phyloP scores from a whole-genome alignment of 129 eudicot species.

The Centaurea solstitialis region DNA sequence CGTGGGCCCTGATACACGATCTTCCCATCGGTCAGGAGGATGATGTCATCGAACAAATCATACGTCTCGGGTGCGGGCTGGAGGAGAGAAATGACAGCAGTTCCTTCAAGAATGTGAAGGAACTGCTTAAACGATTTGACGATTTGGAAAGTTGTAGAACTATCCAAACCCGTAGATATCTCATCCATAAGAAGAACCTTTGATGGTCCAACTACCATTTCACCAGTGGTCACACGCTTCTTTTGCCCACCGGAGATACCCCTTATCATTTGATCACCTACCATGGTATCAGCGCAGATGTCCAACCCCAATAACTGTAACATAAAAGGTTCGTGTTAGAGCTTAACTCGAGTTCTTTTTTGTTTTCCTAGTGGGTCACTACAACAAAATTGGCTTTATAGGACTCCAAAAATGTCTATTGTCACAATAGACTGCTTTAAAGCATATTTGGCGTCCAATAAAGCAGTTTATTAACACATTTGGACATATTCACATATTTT shows the following conservation, averaged over 20 bases:
- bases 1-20: conserved; percentile 82
- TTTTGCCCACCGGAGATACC: conserved; percentile 76
- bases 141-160: conserved; percentile 72
- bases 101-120: conserved; percentile 68
- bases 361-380: too few relatives aligned
- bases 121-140: conserved; percentile 56
- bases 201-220: conserved; percentile 72
- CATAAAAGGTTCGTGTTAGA: background rate
- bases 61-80: conserved; percentile 89
- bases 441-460: too few relatives aligned
- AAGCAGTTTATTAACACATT: too few relatives aligned
- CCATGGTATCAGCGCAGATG: conserved; percentile 75
- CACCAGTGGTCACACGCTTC: conserved; percentile 74
- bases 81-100: conserved; percentile 76
- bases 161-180: conserved; percentile 71
- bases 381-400: too few relatives aligned
- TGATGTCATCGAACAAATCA: conserved; percentile 69
- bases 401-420: too few relatives aligned
- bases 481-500: too few relatives aligned
- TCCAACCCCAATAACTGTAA: conserved; percentile 65
- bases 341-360: background rate
- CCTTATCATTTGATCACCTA: conserved; percentile 69
- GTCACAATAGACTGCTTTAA: too few relatives aligned
- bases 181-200: conserved; percentile 73
- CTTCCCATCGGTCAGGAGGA: conserved; percentile 67